Base-by-base conservation (phyloP, 805 yeast species). In the Kodamaea laetipori region DNA sequence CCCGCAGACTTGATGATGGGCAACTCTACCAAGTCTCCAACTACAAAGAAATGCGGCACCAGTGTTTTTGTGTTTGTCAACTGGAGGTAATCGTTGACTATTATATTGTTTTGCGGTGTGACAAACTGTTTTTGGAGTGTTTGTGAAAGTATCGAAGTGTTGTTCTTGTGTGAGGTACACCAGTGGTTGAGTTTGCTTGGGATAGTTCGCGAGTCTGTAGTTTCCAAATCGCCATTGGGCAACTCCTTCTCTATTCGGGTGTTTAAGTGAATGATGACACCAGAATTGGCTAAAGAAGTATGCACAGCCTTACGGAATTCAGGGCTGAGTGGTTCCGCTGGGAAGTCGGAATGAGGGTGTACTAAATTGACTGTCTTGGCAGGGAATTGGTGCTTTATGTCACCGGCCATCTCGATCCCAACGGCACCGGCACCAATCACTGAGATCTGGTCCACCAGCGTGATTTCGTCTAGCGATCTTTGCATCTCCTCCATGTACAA, bases 391-490 rank as follows among this genome's bases (percentile, higher is more conserved):
- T 49, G 54, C 48, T 68, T 69, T 37, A 70, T 57, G 39, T 68
- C 74, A 11, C 72, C 73, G 0, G 75, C 73, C 23, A 69, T 53
- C 45, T 70, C 75, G 30, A 69, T 56, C 0, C 75, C 74, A 4
- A 69, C 74, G 2, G 75, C 75, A 0, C 75, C 75, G 3, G 68
- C 75, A 0, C 75, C 75, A 42, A 76, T 68, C 4, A 75, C 67
- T n/a, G 78, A 64, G 4, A 64, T 57, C 6, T 54, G 60, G 7
- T 70, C 55, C 11, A 73, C 65, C 3, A 45, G 34, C 11, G 54
- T 56, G 37, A 78, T 64, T n/a, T 57, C 54, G 1, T 52, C 49
- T 19, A 52, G 51, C 28, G 67, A 62, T 15, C 54, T 50, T 3
- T 45, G 39, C 79, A 78, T 76, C 49, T 78, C 82, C 13, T 56